A percentile compares a stretch with the other conserved stretches of the same genome.
phyloP scores from a whole-genome alignment of 768 basidiomycete species.

The Lactifluus rugatus region DNA sequence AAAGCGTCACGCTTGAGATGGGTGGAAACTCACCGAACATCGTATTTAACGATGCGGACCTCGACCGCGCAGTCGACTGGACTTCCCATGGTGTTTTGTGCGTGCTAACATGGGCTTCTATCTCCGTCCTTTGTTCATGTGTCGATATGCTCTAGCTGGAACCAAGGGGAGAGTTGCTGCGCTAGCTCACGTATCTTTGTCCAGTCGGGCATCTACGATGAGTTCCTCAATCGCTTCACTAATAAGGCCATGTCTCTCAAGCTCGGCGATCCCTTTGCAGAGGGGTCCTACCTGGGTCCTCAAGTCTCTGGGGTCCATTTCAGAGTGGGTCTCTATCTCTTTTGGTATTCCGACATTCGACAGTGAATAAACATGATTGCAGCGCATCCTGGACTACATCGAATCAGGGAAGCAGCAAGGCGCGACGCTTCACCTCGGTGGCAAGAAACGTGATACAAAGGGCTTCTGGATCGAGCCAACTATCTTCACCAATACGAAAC shows the following conservation, averaged over 20 bases:
- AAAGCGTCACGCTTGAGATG: slow-evolving; percentile 61
- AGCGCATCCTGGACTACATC: slow-evolving; percentile 58
- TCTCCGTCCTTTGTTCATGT: background rate
- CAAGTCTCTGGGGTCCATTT: slow-evolving; percentile 70
- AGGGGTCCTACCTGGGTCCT: slow-evolving; percentile 60
- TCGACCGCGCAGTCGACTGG: slow-evolving; percentile 52
- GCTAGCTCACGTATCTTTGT: slow-evolving; percentile 80
- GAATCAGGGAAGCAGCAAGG: slow-evolving; percentile 48
- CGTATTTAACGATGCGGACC: slow-evolving; percentile 52
- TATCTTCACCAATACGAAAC: slow-evolving; percentile 47
- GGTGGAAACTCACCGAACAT: slow-evolving; percentile 62
- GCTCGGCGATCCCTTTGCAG: slow-evolving; percentile 62
- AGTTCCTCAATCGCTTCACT: slow-evolving; percentile 54
- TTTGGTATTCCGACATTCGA: background rate
- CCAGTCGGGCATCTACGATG: slow-evolving; percentile 69
- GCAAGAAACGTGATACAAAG: slow-evolving; percentile 39
- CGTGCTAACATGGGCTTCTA: slow-evolving; percentile 16
- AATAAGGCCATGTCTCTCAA: slow-evolving; percentile 44
- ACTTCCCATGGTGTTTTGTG: slow-evolving; percentile 50
- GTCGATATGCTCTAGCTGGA: slow-evolving; percentile 35
- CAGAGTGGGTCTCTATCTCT: slow-evolving; percentile 38
- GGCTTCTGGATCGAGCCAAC: slow-evolving; percentile 61
- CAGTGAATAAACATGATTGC: background rate
- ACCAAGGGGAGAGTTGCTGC: slow-evolving; percentile 70
- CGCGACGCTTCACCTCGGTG: slow-evolving; percentile 49